Percentiles rank a stretch among this genome's conserved stretches.
Conservation (phyloP, 2,329 filamentous ascomycete genomes). For the Fusarium sp. region DNA sequence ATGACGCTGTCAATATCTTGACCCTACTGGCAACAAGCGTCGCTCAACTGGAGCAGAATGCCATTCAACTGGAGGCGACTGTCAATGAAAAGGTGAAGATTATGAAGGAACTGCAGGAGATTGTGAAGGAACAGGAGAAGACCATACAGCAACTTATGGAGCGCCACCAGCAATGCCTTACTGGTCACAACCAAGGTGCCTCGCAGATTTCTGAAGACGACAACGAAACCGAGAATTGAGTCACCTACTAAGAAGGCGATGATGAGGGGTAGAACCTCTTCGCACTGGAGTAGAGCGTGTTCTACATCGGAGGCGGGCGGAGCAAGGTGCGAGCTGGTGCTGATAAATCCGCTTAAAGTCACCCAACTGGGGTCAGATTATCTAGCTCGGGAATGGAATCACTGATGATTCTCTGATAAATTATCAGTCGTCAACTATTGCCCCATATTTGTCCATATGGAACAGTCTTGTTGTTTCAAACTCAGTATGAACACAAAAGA, state of each 20-base stretch:
- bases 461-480: background rate
- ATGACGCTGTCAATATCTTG: background rate
- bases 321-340: background rate
- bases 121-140: background rate
- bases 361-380: background rate
- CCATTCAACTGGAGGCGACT: no score
- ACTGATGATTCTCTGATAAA: background rate
- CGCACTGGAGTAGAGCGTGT: background rate
- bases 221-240: background rate
- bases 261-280: no score
- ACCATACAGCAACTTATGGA: background rate
- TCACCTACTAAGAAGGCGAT: fast-evolving
- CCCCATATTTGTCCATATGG: background rate
- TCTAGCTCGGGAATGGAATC: background rate
- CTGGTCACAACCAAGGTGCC: background rate
- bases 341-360: background rate
- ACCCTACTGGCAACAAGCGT: background rate
- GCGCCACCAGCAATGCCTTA: background rate
- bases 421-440: background rate
- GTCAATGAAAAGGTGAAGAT: no score
- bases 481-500: no score
- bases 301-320: background rate
- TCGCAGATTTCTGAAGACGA: background rate
- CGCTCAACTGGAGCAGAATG: background rate
- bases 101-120: background rate